Evolutionary conservation across 345 rosid species (phyloP).

Genomic region (Populus pruinosa): DNA sequence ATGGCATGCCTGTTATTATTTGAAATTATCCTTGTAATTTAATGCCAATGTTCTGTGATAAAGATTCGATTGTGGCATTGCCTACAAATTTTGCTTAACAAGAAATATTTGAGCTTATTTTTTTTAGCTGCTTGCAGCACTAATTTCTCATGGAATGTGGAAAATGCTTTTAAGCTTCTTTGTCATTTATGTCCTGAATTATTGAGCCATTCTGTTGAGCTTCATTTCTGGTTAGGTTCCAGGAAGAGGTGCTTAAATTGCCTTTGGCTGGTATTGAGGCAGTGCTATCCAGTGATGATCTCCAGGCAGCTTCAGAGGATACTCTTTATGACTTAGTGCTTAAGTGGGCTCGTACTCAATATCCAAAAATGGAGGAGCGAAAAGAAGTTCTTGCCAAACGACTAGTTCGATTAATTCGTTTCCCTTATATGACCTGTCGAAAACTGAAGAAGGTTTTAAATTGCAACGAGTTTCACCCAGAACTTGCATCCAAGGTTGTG

Average conservation of each 20-base stretch:
- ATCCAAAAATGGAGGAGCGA: conserved; percentile 61
- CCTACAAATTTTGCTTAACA: background rate
- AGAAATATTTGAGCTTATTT: background rate
- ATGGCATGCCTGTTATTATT: background rate
- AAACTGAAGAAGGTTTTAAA: conserved; percentile 64
- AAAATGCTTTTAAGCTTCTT: background rate
- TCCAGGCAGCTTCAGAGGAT: conserved; percentile 70
- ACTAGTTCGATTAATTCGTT: conserved; percentile 64
- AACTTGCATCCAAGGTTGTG: conserved; percentile 54
- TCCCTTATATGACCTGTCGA: conserved; percentile 69
- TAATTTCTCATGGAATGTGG: conserved; percentile 1
- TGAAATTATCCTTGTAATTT: background rate
- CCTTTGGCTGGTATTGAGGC: conserved; percentile 79
- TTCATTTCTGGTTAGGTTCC: conserved; percentile 40
- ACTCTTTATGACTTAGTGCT: conserved; percentile 61
- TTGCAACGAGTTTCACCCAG: conserved; percentile 62
- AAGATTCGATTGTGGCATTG: background rate
- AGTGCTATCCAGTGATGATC: conserved; percentile 65
- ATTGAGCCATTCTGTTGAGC: background rate
- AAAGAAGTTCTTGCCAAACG: conserved; percentile 48
- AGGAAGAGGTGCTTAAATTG: conserved; percentile 63
- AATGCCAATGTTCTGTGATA: background rate
- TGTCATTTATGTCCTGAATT: conserved; percentile 1
- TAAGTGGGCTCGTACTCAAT: conserved; percentile 68
- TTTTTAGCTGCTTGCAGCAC: background rate